Base-by-base conservation (phyloP, 257 asterid genomes). In the Plantago elongata region DNA sequence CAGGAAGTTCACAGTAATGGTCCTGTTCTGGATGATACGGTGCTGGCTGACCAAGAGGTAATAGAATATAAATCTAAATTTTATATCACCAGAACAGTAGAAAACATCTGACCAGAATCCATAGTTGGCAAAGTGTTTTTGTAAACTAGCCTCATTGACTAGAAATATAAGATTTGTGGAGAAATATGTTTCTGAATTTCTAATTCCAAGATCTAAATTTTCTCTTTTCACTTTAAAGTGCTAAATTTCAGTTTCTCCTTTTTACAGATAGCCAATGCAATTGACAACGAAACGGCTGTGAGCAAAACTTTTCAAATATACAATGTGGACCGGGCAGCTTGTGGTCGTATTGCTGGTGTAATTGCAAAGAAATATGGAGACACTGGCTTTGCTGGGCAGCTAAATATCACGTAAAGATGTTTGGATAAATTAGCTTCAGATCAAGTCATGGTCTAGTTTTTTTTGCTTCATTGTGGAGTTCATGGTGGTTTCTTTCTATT, bases 311-410 rank as follows among this genome's bases (percentile, higher is more conserved):
- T 79, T 42, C 50, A 72, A 27, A 89, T 93, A 67, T 93, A 81
- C 89, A 93, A 93, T 46, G 92, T 89, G 68, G 97, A 93, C 80
- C 85, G 99, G 79, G 95, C 99, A 61, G 95, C 80, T 72, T 93
- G 99, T 82, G 99, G 99, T 44, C 99, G 99, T 62, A 73, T 93
- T 68, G 97, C 97, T 55, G 99, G 99, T 38, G 93, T 76, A 14
- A 75, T 93, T 54, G 97, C 99, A n/a, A 89, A 93, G 84, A 85
- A 57, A 87, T 93, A 93, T 51, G 99, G 99, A 47, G 99, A 93
- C 84, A 79, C 97, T 27, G 97, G 99, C 42, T 93, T 93, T 59
- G 93, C 96, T 37, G 99, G 99, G 70, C 97, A 84, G 80, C 76
- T 93, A 61, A 93, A 93, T 77, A 64, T 93, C 60, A 87, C 79